These are phyloP conservation scores for Flagelloscypha sp. DNA, from an alignment of 768 basidiomycete genomes.

Conservation along the genomic window DNA sequence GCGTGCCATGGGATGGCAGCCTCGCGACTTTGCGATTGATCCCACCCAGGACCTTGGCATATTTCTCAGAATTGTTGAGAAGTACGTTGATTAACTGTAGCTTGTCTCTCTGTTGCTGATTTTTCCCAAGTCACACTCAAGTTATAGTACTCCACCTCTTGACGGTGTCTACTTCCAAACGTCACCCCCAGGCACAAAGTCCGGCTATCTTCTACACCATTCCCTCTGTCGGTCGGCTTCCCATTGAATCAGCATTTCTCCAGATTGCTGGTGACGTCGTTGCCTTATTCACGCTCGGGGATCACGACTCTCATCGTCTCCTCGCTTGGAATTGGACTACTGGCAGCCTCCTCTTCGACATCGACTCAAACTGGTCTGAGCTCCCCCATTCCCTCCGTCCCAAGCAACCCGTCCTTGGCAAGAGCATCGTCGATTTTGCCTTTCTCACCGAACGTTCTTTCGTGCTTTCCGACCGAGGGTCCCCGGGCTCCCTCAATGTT, in stretches of 20 bases:
- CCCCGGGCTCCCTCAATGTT: no score
- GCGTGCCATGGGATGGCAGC: conserved; percentile 27
- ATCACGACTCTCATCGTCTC: conserved; percentile 22
- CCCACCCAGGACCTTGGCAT: conserved; percentile 55
- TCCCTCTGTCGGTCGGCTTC: conserved; percentile 16
- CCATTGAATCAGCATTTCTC: no score
- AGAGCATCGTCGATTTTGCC: no score
- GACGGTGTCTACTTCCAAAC: conserved; percentile 31
- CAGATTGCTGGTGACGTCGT: conserved; percentile 50
- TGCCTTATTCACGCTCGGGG: conserved; percentile 29
- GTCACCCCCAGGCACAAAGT: conserved; percentile 33
- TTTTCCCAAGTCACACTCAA: not conserved
- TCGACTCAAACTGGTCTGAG: no score
- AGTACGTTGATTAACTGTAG: conserved; percentile 8
- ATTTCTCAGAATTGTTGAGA: conserved; percentile 23
- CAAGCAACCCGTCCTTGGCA: no score
- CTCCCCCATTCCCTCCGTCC: no score
- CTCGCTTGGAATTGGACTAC: conserved; percentile 49
- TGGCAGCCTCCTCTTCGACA: conserved; percentile 31
- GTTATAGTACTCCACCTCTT: conserved; percentile 32
- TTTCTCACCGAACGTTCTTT: no score
- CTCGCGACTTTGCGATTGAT: conserved; percentile 57
- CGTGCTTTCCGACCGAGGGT: no score
- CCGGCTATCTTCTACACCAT: conserved; percentile 20
- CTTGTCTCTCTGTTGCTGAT: not conserved